phyloP scores from a whole-genome alignment of 2,329 filamentous ascomycete species.

The Parastagonospora avenae region DNA sequence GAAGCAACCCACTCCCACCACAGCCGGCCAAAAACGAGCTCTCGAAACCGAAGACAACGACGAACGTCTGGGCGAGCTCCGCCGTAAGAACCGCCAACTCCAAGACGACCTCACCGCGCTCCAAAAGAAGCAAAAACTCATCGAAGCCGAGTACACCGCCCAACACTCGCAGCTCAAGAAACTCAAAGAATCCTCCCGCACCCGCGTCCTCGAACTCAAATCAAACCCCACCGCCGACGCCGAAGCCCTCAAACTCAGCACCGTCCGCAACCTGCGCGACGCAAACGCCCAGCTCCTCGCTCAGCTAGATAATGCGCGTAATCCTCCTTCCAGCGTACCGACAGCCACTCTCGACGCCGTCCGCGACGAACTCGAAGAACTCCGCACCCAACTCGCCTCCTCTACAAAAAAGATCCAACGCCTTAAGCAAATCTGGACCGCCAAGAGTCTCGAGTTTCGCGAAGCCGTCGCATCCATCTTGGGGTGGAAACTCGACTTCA shows the following conservation, averaged over 20 bases:
- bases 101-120: slow-evolving; percentile 76
- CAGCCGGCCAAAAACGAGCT: slow-evolving; percentile 66
- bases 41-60: slow-evolving; percentile 61
- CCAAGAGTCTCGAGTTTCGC: slow-evolving; percentile 92
- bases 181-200: slow-evolving; percentile 71
- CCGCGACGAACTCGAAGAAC: slow-evolving; percentile 73
- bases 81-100: slow-evolving; percentile 84
- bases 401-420: slow-evolving; percentile 81
- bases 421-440: slow-evolving; percentile 89
- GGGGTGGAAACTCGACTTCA: slow-evolving; percentile 93
- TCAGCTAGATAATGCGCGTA: slow-evolving; percentile 62
- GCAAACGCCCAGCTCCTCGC: slow-evolving; percentile 85
- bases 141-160: slow-evolving; percentile 77
- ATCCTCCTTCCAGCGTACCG: slow-evolving; percentile 66
- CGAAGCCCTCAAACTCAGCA: slow-evolving; percentile 82
- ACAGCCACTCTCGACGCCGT: slow-evolving; percentile 75
- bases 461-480: slow-evolving; percentile 91
- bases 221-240: slow-evolving; percentile 90
- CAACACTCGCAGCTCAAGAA: slow-evolving; percentile 73
- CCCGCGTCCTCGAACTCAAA: slow-evolving; percentile 81
- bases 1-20: slow-evolving; percentile 48
- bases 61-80: slow-evolving; percentile 79
- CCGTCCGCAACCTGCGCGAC: slow-evolving; percentile 74
- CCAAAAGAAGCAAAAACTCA: slow-evolving; percentile 71
- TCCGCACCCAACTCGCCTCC: slow-evolving; percentile 57